A percentile compares a stretch with the other conserved stretches of the same genome.
Evolutionary conservation across 768 basidiomycete genomes (phyloP).

Genomic region (Stropharia rugosoannulata): DNA sequence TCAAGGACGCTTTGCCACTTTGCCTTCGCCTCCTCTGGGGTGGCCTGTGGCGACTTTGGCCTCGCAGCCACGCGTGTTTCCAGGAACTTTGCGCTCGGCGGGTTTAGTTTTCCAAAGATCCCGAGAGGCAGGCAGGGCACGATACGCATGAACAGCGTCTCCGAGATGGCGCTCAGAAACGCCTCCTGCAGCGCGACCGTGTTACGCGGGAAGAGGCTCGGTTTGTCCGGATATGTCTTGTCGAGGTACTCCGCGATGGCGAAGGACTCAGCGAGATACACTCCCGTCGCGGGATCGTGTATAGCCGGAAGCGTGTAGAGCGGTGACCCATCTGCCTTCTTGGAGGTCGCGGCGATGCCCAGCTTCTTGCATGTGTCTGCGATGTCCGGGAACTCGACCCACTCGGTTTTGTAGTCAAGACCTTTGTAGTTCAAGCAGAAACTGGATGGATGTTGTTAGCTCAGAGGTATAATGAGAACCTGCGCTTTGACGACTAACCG

Average conservation of each 20-base stretch:
- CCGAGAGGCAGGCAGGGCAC: background rate
- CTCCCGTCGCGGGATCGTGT: conserved; percentile 39
- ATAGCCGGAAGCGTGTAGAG: conserved; percentile 51
- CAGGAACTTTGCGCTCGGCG: background rate
- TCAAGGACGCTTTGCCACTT: conserved; percentile 19
- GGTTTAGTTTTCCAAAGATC: background rate
- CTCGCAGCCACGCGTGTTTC: background rate
- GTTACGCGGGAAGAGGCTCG: conserved; percentile 30
- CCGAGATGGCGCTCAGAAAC: conserved; percentile 2
- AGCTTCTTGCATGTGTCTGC: conserved; percentile 27
- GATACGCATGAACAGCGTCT: background rate
- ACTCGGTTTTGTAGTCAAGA: conserved; percentile 41
- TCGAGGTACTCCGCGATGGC: conserved; percentile 52
- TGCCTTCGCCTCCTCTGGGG: conserved; percentile 5
- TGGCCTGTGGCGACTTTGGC: background rate
- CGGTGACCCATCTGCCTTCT: conserved; percentile 26
- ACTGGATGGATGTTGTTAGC: conserved; percentile 8
- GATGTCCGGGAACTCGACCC: conserved; percentile 52
- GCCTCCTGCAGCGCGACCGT: conserved; percentile 17
- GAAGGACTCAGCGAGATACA: conserved; percentile 38
- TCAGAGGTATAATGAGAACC: no score
- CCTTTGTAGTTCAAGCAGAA: conserved; percentile 31
- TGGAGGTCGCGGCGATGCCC: conserved; percentile 31
- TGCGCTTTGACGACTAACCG: conserved; percentile 18
- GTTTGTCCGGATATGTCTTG: conserved; percentile 43